Percentiles rank a stretch among this genome's conserved stretches.
Conservation (phyloP, 2,329 filamentous ascomycete species). For the Magnaporthiopsis poae region DNA sequence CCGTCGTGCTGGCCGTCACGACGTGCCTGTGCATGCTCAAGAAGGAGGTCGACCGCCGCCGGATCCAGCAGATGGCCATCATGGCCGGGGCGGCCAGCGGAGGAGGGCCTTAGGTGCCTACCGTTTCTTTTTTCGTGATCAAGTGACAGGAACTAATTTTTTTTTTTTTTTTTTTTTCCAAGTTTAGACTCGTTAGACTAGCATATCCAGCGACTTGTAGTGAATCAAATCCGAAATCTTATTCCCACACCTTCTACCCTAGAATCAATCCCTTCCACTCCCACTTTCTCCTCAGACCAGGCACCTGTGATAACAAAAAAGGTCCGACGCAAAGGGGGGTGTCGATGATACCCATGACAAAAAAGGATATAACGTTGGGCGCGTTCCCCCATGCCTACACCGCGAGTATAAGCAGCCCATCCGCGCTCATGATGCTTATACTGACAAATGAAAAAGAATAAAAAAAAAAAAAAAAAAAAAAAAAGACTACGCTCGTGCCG, state of each 20-base stretch:
- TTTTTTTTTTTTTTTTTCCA: too few species aligned
- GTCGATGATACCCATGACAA: not conserved
- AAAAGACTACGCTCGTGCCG: not conserved
- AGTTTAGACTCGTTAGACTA: too few species aligned
- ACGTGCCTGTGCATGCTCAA: slow-evolving; percentile 54
- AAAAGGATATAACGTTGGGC: not conserved
- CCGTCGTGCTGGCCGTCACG: slow-evolving; percentile 41
- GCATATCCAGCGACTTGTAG: too few species aligned
- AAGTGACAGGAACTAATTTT: too few species aligned
- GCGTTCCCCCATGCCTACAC: not conserved
- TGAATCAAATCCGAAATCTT: too few species aligned
- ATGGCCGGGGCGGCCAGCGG: too few species aligned
- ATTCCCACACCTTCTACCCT: too few species aligned
- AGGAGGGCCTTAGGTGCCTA: too few species aligned
- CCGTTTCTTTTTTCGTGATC: too few species aligned
- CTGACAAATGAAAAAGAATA: not conserved
- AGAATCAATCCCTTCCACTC: too few species aligned
- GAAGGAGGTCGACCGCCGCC: slow-evolving; percentile 52
- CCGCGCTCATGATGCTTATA: not conserved
- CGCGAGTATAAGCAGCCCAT: not conserved
- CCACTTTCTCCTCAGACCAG: too few species aligned
- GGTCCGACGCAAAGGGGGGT: not conserved
- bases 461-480: too few species aligned
- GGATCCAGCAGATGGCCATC: slow-evolving; percentile 39
- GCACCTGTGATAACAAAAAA: not conserved